A percentile compares a stretch with the other conserved stretches of the same genome.
Conservation (phyloP, 257 asterid genomes). For the Penstemon davidsonii region DNA sequence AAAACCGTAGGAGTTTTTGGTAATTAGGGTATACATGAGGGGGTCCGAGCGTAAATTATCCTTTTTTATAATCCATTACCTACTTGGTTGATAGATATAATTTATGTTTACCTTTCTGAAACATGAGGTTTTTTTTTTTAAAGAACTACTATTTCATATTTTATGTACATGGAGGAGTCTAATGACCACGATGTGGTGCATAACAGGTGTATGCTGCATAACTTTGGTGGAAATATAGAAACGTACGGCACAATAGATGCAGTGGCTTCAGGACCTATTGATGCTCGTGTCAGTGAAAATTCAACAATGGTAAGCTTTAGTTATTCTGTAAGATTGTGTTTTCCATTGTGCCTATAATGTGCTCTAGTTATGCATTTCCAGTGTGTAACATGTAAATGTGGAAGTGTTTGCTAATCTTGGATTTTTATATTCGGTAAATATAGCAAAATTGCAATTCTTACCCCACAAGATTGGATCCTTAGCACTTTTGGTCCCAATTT, state of each 20-base stretch:
- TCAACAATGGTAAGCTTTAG: conserved; percentile 74
- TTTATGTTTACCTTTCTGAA: conserved; percentile 6
- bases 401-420: not conserved
- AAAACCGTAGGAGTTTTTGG: no score
- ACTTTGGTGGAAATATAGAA: conserved; percentile 97
- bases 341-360: conserved; percentile 7
- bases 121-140: not conserved
- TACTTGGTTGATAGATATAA: conserved; percentile 19
- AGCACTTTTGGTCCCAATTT: no score
- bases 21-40: no score
- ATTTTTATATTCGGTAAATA: not conserved
- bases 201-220: conserved; percentile 97
- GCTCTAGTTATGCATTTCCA: not conserved
- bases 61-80: not conserved
- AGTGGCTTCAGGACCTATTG: conserved; percentile 91
- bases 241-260: conserved; percentile 92
- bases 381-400: conserved; percentile 2
- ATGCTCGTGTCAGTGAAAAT: conserved; percentile 77
- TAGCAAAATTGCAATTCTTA: not conserved
- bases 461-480: no score
- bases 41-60: no score
- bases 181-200: no score
- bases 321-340: not conserved
- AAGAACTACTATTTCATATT: no score
- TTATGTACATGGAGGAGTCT: no score